Evolutionary conservation across 2,329 filamentous ascomycete genomes (phyloP), one percentile per base, ranked within the genome.

Genomic region (Penicillium occitanis): DNA sequence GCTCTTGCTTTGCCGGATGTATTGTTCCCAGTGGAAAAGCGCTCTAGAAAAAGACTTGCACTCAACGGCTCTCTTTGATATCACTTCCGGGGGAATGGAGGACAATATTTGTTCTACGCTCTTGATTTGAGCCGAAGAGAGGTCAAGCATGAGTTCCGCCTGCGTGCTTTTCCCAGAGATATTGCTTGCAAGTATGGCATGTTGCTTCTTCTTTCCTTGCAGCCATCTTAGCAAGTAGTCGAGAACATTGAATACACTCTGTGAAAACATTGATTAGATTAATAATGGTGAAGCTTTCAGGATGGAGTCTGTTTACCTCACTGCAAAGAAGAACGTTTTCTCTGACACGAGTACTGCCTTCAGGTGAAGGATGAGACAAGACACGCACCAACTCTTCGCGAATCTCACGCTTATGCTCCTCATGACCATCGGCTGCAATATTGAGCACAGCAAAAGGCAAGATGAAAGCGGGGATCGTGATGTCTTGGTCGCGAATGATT

Each of bases 161-260:
- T 73, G 69, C 10, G 69, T 67, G 40, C 76, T 75, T 65, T 71
- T 72, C 8, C 69, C 69, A 51, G 73, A 67, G 11, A 67, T 66
- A 65, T 72, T 73, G 33, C 70, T 70, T 35, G 65, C 71, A 10
- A 78, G 65, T 57, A 72, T 71, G 67, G 76, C 78, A 40, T 78
- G 71, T 55, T 80, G 79, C 76, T 85, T 83, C 76, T 87, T 87
- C 76, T 92, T 96, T 63, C 90, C 87, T 72, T 97, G 92, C 28
- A 96, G 81, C 93, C 94, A 99, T 69, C 90, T 86, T 73, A 92
- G 93, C 68, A 94, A 86, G 76, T 99, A 98, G 76, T 99, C 96
- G 0, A 99, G 84, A 3, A 96, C 87, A 57, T 90, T 87, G 76
- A 99, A 99, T 1, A 97, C 89, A 65, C 91, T 92, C 91, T 95